Evolutionary conservation across 371 early-diverging fungal species (phyloP).

Genomic region (Capniomyces stellatus): DNA sequence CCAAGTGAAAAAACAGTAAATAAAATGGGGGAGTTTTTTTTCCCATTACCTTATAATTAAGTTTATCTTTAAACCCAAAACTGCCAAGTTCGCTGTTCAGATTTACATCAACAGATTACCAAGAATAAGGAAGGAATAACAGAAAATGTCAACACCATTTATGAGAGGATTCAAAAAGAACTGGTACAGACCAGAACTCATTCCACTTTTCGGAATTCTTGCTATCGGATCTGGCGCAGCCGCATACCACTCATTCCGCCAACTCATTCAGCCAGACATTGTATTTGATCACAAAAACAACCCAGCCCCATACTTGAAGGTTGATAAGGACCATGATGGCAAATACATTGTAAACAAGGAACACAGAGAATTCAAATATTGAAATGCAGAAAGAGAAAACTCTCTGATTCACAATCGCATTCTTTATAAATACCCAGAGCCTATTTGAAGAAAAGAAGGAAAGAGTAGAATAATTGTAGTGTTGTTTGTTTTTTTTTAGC

Average conservation of each 20-base stretch:
- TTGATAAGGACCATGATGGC: background rate
- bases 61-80: too few relatives aligned
- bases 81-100: too few relatives aligned
- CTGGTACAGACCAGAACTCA: background rate
- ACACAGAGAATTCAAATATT: background rate
- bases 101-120: too few relatives aligned
- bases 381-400: too few relatives aligned
- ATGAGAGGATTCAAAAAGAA: background rate
- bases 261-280: background rate
- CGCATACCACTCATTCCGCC: background rate
- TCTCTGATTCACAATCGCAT: too few relatives aligned
- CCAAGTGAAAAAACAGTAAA: too few relatives aligned
- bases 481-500: too few relatives aligned
- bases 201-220: background rate
- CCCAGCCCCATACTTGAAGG: background rate
- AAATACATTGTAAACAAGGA: background rate
- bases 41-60: too few relatives aligned
- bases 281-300: background rate
- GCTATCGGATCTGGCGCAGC: background rate
- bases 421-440: too few relatives aligned
- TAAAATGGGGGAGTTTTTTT: too few relatives aligned
- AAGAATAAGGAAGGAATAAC: background rate
- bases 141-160: background rate
- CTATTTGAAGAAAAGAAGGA: too few relatives aligned
- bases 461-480: too few relatives aligned